Base-by-base conservation (phyloP, 176 grass and related monocot genomes). In the Elaeis guineensis region DNA sequence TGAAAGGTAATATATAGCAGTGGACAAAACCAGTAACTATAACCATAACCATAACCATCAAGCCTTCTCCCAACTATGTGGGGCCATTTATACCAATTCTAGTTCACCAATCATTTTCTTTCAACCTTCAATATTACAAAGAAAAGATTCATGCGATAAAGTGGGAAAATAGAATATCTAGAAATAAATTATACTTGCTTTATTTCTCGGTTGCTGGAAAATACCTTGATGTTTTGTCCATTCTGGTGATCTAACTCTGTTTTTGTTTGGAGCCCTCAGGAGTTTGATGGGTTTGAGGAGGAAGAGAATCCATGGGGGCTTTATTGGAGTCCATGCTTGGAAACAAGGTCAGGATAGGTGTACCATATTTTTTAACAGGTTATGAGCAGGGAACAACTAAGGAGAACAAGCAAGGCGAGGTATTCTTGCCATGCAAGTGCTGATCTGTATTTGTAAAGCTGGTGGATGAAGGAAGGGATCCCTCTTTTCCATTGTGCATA, bases 371-470 rank as follows among this genome's bases (percentile, higher is more conserved):
- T 62, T 25, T 17, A 16, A 55, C 51, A 74, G 65, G n/a, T 51
- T 55, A 67, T 23, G 54, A 19, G 52, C 2, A n/a, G 51, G 66
- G 61, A 35, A 65, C 39, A 35, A 81, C 63, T 54, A 20, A 69
- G 64, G 39, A 77, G 39, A 74, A 69, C 55, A 78, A 80, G 69
- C 65, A 66, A 63, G 44, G 29, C 32, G 58, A 84, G 78, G 73
- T 51, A 85, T 89, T 70, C 79, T 91, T 82, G 53, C 19, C 72
- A 70, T 76, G 63, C 55, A 86, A 64, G 57, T 25, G 64, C 72
- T 67, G 62, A 74, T 59, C 52, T 52, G 58, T 74, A 53, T 75
- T 67, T 69, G 6, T 35, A 57, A 15, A 52, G 39, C 25, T 22
- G 35, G 49, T 44, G 26, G 67, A 32, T 60, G 51, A 75, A 71